Evolutionary conservation across 768 basidiomycete genomes (phyloP).

Genomic region (Filobasidium wieringae): DNA sequence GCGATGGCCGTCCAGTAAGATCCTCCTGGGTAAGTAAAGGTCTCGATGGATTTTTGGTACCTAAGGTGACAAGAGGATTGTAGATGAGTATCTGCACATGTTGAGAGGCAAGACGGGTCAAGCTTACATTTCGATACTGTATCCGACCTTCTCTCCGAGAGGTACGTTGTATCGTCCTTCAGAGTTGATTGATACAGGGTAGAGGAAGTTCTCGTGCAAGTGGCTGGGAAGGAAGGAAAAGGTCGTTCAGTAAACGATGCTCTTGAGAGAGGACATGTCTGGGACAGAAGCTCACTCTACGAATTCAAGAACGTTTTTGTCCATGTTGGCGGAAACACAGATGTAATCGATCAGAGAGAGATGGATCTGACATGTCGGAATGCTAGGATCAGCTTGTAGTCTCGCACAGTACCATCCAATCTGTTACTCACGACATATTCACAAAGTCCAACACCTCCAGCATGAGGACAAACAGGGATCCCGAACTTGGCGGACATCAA

Average conservation of each 20-base stretch:
- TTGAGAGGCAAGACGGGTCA: neutral
- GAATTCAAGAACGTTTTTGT: slow-evolving; percentile 72
- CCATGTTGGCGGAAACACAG: slow-evolving; percentile 78
- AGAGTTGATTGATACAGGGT: slow-evolving; percentile 74
- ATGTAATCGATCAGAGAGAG: slow-evolving; percentile 81
- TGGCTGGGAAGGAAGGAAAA: slow-evolving; percentile 51
- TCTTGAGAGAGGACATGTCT: neutral
- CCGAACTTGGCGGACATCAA: slow-evolving; percentile 89
- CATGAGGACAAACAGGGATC: slow-evolving; percentile 80
- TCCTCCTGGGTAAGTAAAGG: slow-evolving; percentile 77
- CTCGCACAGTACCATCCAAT: neutral
- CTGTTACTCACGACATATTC: slow-evolving; percentile 60
- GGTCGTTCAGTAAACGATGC: slow-evolving; percentile 36
- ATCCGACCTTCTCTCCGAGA: slow-evolving; percentile 56
- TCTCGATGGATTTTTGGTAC: slow-evolving; percentile 60
- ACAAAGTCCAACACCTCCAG: slow-evolving; percentile 85
- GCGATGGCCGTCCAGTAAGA: slow-evolving; percentile 53
- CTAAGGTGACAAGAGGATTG: neutral
- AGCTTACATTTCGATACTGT: slow-evolving; percentile 67
- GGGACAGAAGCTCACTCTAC: slow-evolving; percentile 24
- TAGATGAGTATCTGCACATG: neutral
- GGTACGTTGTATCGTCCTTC: slow-evolving; percentile 82
- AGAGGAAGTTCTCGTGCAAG: slow-evolving; percentile 83
- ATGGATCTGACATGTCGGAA: slow-evolving; percentile 32
- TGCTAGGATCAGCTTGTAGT: neutral